Percentiles rank a stretch among this genome's conserved stretches.
Conservation (phyloP, 139 green algal genomes). For the Chlorella sp. region DNA sequence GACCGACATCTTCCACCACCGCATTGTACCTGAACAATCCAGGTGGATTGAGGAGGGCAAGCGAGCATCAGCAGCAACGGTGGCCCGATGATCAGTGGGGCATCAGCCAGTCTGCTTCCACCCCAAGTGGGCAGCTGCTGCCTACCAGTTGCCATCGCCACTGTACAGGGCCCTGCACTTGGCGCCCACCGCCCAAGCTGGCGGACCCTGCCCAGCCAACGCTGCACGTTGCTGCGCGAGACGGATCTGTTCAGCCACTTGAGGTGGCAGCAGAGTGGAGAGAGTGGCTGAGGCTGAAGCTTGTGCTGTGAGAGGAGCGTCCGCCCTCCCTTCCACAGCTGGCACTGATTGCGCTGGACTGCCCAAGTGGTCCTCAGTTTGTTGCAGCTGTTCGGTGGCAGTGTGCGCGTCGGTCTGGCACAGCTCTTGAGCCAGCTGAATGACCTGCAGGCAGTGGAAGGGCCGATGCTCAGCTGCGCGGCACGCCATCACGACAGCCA, state of each 20-base stretch:
- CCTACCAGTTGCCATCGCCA: slow-evolving; percentile 50
- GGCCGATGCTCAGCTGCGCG: too few species aligned
- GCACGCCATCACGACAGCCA: too few species aligned
- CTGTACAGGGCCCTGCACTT: slow-evolving; percentile 72
- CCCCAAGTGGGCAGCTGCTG: too few species aligned
- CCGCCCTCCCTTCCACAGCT: neutral
- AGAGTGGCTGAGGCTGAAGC: slow-evolving; percentile 31
- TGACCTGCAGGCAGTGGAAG: slow-evolving; percentile 59
- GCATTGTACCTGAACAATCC: slow-evolving; percentile 39
- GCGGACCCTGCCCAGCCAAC: slow-evolving; percentile 71
- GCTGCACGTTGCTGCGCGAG: slow-evolving; percentile 75
- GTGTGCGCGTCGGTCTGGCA: neutral
- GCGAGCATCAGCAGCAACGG: neutral
- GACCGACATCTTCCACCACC: slow-evolving; percentile 53
- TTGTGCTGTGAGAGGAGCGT: slow-evolving; percentile 38
- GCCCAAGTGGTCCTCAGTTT: neutral
- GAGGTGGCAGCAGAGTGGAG: slow-evolving; percentile 63
- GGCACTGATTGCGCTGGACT: neutral
- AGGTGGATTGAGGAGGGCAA: neutral
- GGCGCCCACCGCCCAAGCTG: slow-evolving; percentile 82
- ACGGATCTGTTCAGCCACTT: slow-evolving; percentile 83
- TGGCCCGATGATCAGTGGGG: neutral
- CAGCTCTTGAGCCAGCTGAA: slow-evolving; percentile 51
- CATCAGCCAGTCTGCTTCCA: too few species aligned
- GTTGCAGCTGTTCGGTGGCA: slow-evolving; percentile 6